phyloP scores from a whole-genome alignment of 768 basidiomycete genomes.

The Mycena rebaudengoi region DNA sequence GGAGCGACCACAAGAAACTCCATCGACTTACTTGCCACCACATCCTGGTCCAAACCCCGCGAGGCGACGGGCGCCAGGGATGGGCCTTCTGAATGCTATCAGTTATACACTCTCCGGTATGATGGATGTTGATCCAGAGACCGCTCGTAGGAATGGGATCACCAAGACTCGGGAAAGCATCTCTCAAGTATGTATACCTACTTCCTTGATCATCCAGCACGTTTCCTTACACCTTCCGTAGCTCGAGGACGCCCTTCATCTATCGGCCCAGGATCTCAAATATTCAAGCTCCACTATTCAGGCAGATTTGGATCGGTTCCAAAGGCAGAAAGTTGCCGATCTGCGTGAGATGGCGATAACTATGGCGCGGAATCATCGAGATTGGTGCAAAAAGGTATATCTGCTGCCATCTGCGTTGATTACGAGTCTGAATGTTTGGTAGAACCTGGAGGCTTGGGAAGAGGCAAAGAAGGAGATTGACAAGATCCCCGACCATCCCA shows the following conservation, averaged over 20 bases:
- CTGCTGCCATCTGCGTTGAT: slow-evolving; percentile 5
- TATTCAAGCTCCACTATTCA: slow-evolving; percentile 97
- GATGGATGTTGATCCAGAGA: slow-evolving; percentile 99
- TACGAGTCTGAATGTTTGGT: slow-evolving; percentile 21
- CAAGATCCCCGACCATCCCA: slow-evolving; percentile 92
- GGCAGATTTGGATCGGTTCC: slow-evolving; percentile 96
- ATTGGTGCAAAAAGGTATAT: slow-evolving; percentile 94
- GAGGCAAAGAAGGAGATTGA: slow-evolving; percentile 93
- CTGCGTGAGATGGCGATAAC: slow-evolving; percentile 91
- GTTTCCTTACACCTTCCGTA: slow-evolving; percentile 41
- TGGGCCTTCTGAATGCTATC: slow-evolving; percentile 89
- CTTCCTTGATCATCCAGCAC: too few species aligned
- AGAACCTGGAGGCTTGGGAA: slow-evolving; percentile 99
- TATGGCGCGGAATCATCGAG: slow-evolving; percentile 89
- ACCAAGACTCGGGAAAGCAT: slow-evolving; percentile 94
- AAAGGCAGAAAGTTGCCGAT: slow-evolving; percentile 98
- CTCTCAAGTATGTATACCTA: slow-evolving; percentile 73
- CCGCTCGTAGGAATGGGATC: slow-evolving; percentile 90
- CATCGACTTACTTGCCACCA: slow-evolving; percentile 68
- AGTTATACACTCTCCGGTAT: slow-evolving; percentile 96
- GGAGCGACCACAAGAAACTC: slow-evolving; percentile 49
- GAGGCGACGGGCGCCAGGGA: slow-evolving; percentile 70
- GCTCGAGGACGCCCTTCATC: slow-evolving; percentile 95
- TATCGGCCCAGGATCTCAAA: slow-evolving; percentile 92
- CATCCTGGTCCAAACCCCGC: slow-evolving; percentile 83